Conservation (phyloP, 2,329 filamentous ascomycete genomes). For the Monilinia fructicola region DNA sequence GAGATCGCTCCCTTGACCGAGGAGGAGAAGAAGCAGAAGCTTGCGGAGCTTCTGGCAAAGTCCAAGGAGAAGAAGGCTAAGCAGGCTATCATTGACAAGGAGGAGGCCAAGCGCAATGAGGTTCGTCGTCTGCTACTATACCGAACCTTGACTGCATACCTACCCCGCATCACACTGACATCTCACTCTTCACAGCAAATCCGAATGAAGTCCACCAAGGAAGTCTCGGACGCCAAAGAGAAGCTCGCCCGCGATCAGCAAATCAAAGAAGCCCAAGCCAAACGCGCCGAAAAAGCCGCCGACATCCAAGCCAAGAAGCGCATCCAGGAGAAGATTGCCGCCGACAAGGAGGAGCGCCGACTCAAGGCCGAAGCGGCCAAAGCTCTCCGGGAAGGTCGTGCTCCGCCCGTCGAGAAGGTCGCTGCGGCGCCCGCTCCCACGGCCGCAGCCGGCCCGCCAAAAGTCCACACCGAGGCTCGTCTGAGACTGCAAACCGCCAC, state of each 20-base stretch:
- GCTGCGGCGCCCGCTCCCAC: conserved; percentile 43
- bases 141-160: background rate
- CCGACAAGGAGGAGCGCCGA: conserved; percentile 86
- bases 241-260: conserved; percentile 84
- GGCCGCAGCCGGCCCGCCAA: conserved; percentile 45
- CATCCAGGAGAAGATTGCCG: conserved; percentile 91
- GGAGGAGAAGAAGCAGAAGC: conserved; percentile 80
- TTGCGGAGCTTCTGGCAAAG: conserved; percentile 71
- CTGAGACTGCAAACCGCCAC: conserved; percentile 74
- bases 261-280: conserved; percentile 84
- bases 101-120: conserved; percentile 83
- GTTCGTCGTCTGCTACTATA: conserved; percentile 45
- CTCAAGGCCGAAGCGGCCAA: conserved; percentile 83
- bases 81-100: conserved; percentile 71
- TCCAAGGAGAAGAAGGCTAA: conserved; percentile 70
- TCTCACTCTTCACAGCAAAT: conserved; percentile 52
- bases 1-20: conserved; percentile 88
- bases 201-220: conserved; percentile 83
- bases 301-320: conserved; percentile 84
- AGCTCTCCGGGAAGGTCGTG: conserved; percentile 77
- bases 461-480: conserved; percentile 72
- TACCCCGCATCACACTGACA: conserved; percentile 2
- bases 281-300: conserved; percentile 82
- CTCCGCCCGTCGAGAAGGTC: conserved; percentile 43
- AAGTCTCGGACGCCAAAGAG: conserved; percentile 86